Conservation (phyloP, 2,329 filamentous ascomycete genomes). For the Venturia aucupariae region DNA sequence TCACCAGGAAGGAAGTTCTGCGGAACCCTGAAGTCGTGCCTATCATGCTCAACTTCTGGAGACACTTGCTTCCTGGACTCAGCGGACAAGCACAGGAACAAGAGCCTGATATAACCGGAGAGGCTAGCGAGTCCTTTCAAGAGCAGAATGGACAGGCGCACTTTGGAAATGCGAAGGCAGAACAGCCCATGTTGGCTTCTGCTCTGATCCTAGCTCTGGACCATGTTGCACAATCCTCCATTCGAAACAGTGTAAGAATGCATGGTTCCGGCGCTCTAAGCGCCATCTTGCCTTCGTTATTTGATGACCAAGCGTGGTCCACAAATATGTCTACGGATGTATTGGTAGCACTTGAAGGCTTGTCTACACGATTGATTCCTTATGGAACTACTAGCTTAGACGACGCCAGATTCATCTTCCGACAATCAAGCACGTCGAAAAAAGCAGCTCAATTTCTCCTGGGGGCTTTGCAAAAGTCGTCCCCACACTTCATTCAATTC, state of each 20-base stretch:
- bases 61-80: slow-evolving; percentile 23
- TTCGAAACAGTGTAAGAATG: slow-evolving; percentile 29
- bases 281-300: slow-evolving; percentile 26
- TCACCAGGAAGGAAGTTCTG: slow-evolving; percentile 32
- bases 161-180: slow-evolving; percentile 13
- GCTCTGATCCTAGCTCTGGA: slow-evolving; percentile 29
- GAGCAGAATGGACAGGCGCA: slow-evolving; percentile 25
- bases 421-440: slow-evolving; percentile 42
- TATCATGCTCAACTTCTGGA: slow-evolving; percentile 31
- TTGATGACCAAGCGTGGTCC: slow-evolving; percentile 20
- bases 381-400: slow-evolving; percentile 72
- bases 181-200: slow-evolving; percentile 23
- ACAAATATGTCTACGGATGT: not conserved
- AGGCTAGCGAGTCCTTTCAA: slow-evolving; percentile 12
- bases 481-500: slow-evolving; percentile 85
- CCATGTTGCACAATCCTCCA: slow-evolving; percentile 26
- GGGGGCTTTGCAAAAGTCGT: slow-evolving; percentile 62
- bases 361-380: slow-evolving; percentile 44
- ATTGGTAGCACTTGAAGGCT: slow-evolving; percentile 4
- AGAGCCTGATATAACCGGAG: not conserved
- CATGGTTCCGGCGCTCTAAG: slow-evolving; percentile 29
- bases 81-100: not conserved
- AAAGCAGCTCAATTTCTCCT: slow-evolving; percentile 60
- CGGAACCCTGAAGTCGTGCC: slow-evolving; percentile 33
- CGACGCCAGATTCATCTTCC: slow-evolving; percentile 70